Evolutionary conservation across 768 basidiomycete species (phyloP), one percentile per base, ranked within the genome.

Genomic region (Kwoniella pini): DNA sequence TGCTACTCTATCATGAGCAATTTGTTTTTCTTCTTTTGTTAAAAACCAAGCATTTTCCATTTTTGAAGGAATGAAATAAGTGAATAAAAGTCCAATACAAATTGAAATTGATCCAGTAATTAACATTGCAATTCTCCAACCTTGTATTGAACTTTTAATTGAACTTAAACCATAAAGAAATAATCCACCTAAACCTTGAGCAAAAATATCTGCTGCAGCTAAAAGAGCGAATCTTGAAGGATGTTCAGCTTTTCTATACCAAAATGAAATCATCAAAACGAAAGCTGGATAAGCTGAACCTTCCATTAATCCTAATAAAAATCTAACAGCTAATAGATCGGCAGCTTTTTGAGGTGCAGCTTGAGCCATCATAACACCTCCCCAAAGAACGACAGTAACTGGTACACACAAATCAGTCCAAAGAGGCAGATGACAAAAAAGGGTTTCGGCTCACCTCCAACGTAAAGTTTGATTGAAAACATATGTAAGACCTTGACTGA

Each of bases 41-140:
- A 71, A 43, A 63, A 68, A 71, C 67, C 70, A 68, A 17, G 70
- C 70, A 24, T 42, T 57, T 9, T 44, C 22, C 3, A 65, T 62
- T 13, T 62, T 50, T 0, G 45, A 31, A 0, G 70, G 70, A 7
- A 71, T 51, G n/a, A 68, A 38, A 27, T 52, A 22, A 53, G 63
- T 44, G 44, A 71, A 71, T 15, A 52, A 39, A 5, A 43, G 42
- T 9, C 69, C 66, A n/a, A 59, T 45, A 39, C 64, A 27, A 54
- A 70, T 62, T 1, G 68, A 67, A 30, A 64, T 45, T 28, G 28
- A 30, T 27, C 60, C 63, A 13, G 55, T 44, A 28, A 70, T 44
- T 7, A 71, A 46, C 57, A 66, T 65, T 0, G 67, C 60, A 45
- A 71, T 66, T 11, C 64, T 31, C 59, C 62, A 71, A 1, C 70